phyloP scores from a whole-genome alignment of 371 early-diverging fungal genomes.

The Rhizoclosmatium hyalinum region DNA sequence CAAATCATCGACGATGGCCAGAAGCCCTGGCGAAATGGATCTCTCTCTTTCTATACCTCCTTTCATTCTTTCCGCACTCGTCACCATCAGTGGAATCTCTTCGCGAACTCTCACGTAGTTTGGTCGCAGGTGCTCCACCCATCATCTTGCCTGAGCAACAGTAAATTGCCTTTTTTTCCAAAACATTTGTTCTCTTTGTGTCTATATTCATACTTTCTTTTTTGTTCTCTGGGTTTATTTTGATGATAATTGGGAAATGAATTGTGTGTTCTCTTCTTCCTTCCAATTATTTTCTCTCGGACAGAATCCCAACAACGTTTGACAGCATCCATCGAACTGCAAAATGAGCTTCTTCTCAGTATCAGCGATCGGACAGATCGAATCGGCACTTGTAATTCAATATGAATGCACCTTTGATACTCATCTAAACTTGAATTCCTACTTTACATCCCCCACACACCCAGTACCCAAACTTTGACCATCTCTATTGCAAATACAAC shows the following conservation, averaged over 20 bases:
- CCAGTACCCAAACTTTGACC: slow-evolving; percentile 54
- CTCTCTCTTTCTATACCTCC: slow-evolving; percentile 38
- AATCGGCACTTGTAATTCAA: slow-evolving; percentile 47
- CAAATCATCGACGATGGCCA: slow-evolving; percentile 25
- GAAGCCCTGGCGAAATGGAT: slow-evolving; percentile 35
- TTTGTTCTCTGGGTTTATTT: not conserved
- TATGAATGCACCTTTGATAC: not conserved
- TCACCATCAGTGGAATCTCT: slow-evolving; percentile 39
- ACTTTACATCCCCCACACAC: not conserved
- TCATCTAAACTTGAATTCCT: not conserved
- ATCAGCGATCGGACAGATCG: slow-evolving; percentile 52
- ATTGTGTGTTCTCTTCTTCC: not conserved
- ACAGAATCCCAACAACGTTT: not conserved
- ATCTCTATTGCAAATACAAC: slow-evolving; percentile 62
- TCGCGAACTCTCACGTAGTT: slow-evolving; percentile 30
- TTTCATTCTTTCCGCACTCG: slow-evolving; percentile 46
- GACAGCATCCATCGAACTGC: not conserved
- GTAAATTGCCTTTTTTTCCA: not conserved
- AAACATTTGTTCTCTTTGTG: not conserved
- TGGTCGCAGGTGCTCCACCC: slow-evolving; percentile 17
- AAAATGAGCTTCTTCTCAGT: slow-evolving; percentile 46
- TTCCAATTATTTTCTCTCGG: no score
- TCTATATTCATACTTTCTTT: not conserved
- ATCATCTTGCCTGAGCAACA: not conserved
- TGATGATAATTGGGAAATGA: not conserved